Evolutionary conservation across 1,284 basidiomycete species (phyloP).

Genomic region (Tetrapyrgos nigripes): DNA sequence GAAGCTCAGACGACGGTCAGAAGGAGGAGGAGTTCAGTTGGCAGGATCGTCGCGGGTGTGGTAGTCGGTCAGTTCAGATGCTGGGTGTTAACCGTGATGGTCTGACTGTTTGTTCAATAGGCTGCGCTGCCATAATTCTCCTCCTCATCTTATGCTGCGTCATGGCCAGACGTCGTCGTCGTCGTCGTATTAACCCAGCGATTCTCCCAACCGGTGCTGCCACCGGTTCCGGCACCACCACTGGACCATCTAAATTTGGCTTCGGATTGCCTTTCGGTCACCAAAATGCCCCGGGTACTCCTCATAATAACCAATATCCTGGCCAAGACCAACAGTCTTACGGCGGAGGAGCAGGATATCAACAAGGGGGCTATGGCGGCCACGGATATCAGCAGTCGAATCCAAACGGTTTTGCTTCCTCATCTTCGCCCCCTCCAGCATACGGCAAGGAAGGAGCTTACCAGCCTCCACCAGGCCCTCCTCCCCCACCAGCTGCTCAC

Average conservation of each 20-base stretch:
- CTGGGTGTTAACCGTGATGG: neutral
- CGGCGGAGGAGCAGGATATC: neutral
- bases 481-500: slow-evolving; percentile 15
- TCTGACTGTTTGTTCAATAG: neutral
- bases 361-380: neutral
- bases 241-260: neutral
- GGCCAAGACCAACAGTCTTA: neutral
- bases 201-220: neutral
- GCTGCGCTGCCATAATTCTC: slow-evolving; percentile 7
- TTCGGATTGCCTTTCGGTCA: slow-evolving; percentile 7
- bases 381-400: neutral
- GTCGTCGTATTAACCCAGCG: neutral
- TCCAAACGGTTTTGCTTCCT: neutral
- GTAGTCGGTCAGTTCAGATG: slow-evolving; percentile 11
- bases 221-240: neutral
- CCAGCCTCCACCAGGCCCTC: slow-evolving; percentile 12
- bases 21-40: neutral
- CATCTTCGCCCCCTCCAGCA: slow-evolving; percentile 1
- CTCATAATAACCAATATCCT: neutral
- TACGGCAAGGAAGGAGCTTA: slow-evolving; percentile 6
- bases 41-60: slow-evolving; percentile 13
- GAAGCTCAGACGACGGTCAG: slow-evolving; percentile 1
- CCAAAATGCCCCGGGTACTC: slow-evolving; percentile 1
- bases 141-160: slow-evolving; percentile 7
- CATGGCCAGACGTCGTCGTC: slow-evolving; percentile 8